Conservation (phyloP, 305 asterid species). For the Fraxinus angustifolia region DNA sequence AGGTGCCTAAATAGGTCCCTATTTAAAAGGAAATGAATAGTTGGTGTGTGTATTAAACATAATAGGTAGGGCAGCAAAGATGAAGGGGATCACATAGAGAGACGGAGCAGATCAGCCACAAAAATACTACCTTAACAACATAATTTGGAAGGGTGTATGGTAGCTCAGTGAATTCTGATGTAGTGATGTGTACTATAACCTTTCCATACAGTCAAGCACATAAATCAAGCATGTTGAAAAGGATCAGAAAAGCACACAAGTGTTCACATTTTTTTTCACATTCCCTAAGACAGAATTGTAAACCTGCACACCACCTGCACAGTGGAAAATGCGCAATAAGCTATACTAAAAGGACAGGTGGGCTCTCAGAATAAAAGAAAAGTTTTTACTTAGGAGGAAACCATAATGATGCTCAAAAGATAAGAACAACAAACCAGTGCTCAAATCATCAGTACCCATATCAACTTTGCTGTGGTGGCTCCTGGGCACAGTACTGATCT, state of each 20-base stretch:
- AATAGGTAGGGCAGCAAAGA: neutral
- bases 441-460: constrained; percentile 37
- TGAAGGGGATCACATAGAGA: neutral
- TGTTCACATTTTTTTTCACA: constrained; percentile 34
- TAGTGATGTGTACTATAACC: neutral
- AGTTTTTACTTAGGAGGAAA: neutral
- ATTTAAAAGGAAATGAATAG: neutral
- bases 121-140: neutral
- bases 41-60: neutral
- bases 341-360: constrained; percentile 36
- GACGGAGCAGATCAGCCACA: neutral
- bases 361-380: neutral
- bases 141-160: neutral
- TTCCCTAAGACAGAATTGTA: constrained; percentile 65
- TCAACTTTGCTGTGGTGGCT: constrained; percentile 30
- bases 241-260: constrained; percentile 21
- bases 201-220: constrained; percentile 28
- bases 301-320: constrained; percentile 98
- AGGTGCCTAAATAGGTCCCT: neutral
- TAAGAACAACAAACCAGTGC: constrained; percentile 53
- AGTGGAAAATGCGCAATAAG: constrained; percentile 90
- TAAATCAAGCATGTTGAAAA: constrained; percentile 11
- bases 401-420: neutral
- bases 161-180: neutral
- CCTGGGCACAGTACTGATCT: constrained; percentile 35